Base-by-base conservation (phyloP, 2,329 filamentous ascomycete genomes). In the Trichoderma sp. region DNA sequence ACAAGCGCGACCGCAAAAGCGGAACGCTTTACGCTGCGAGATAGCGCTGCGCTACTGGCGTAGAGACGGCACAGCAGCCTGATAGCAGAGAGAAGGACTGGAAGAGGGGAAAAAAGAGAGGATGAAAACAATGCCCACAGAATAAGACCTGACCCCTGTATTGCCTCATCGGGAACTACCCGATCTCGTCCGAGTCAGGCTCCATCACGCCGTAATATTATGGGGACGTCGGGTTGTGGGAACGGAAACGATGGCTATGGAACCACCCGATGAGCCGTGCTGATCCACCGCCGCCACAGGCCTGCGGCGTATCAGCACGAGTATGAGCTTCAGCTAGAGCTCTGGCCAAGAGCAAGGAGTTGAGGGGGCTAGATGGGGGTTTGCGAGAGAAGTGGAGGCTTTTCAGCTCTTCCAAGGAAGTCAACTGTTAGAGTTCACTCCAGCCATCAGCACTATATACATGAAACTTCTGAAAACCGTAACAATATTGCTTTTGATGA, bases 1-100 rank as follows among this genome's bases (percentile, higher is more conserved):
- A 67, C 55, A 67, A 67, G 63, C 63, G 63, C 55, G 53, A 59
- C 53, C 63, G 63, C 53, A 56, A 67, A 67, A 67, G 63, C 63
- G 63, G 55, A 58, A 67, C 29, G 35, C 40, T n/a, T 49, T 49
- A 35, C 29, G 37, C 21, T 31, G 52, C 47, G 19, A 33, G 58
- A 31, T 67, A 67, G 63, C 55, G 63, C 63, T 29, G 56, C 63
- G 53, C 63, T 67, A 59, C 55, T 31, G 40, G 31, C 16, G 63
- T 19, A 33, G 19, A 37, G 14, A 27, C 53, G 24, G 63, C 40
- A 43, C 40, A 7, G 21, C 53, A 47, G 63, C 63, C 63, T 57
- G 63, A 49, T 61, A 40, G 13, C 21, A 24, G 31, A 37, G 24
- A 14, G 5, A 11, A 31, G 29, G 52, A 21, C 8, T 13, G 27